These are phyloP conservation scores for Daldinia decipiens DNA, from an alignment of 495 filamentous ascomycete species.

Conservation along the genomic window DNA sequence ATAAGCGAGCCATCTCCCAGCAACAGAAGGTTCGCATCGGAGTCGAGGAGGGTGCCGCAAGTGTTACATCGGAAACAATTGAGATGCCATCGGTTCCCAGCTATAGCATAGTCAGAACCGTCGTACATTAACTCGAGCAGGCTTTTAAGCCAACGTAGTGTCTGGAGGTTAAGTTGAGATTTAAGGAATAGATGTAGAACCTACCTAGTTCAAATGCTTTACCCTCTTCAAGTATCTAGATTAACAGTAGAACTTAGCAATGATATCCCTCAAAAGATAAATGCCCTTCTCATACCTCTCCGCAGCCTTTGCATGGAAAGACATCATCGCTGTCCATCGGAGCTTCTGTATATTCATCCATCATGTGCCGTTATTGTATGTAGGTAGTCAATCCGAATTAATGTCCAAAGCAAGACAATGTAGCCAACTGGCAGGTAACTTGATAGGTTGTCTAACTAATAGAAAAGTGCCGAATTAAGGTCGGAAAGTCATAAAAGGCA, in stretches of 20 bases:
- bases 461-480: constrained; percentile 5
- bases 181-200: constrained; percentile 47
- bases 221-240: constrained; percentile 93
- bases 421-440: constrained; percentile 1
- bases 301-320: constrained; percentile 97
- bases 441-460: constrained; percentile 10
- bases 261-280: constrained; percentile 5
- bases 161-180: constrained; percentile 15
- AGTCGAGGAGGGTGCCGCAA: constrained; percentile 94
- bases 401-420: constrained; percentile 9
- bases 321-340: constrained; percentile 89
- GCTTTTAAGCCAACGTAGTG: constrained; percentile 9
- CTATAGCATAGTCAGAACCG: constrained; percentile 57
- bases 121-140: constrained; percentile 20
- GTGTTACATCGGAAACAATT: constrained; percentile 99
- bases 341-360: constrained; percentile 78
- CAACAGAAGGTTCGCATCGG: constrained; percentile 95
- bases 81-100: constrained; percentile 98
- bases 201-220: constrained; percentile 98
- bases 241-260: constrained; percentile 44
- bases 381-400: constrained; percentile 12
- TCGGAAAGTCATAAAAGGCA: constrained; percentile 43
- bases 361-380: constrained; percentile 34
- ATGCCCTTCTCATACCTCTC: constrained; percentile 71
- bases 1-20: constrained; percentile 98